phyloP scores from a whole-genome alignment of 441 rosid species.

The Populus hybrid region DNA sequence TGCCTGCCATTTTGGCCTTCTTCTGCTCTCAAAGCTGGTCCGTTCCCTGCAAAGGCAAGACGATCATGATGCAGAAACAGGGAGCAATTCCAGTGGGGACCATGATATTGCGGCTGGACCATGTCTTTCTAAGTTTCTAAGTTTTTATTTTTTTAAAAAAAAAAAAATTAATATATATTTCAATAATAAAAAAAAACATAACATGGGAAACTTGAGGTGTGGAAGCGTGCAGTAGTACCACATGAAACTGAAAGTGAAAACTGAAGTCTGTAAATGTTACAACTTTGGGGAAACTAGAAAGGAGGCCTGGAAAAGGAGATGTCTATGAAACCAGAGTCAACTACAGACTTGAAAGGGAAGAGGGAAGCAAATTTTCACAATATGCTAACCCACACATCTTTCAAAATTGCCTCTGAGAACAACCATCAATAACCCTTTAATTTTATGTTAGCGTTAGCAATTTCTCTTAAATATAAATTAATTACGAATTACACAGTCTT shows the following conservation, averaged over 20 bases:
- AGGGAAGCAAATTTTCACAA: not conserved
- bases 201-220: not conserved
- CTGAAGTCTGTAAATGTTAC: not conserved
- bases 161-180: too few species aligned
- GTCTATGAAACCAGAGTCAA: not conserved
- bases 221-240: not conserved
- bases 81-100: not conserved
- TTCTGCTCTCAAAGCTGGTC: constrained; percentile 5
- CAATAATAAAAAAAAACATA: too few species aligned
- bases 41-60: constrained; percentile 7
- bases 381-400: not conserved
- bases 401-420: not conserved
- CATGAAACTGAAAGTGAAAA: not conserved
- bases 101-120: not conserved
- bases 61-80: constrained; percentile 10
- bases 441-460: too few species aligned
- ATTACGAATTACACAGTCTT: too few species aligned
- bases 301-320: not conserved
- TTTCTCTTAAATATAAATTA: too few species aligned
- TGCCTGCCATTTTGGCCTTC: constrained; percentile 6
- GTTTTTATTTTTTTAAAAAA: too few species aligned
- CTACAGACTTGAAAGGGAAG: not conserved
- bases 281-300: not conserved
- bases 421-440: not conserved
- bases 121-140: too few species aligned